Base-by-base conservation (phyloP, 192 early-diverging fungal species). In the Podila epigama region DNA sequence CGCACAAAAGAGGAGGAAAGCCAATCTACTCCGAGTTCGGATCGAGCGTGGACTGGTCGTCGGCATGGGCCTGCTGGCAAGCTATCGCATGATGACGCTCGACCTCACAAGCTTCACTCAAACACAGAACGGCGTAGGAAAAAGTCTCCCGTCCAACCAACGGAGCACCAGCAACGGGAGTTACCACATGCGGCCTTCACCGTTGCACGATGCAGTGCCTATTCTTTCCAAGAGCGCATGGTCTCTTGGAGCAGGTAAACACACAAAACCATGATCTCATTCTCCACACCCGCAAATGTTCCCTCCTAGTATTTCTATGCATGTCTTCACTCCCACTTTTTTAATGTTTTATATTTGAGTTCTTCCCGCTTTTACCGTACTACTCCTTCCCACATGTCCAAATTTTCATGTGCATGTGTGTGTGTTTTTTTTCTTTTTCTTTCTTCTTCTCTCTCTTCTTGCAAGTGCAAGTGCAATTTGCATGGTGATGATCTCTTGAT, bases 61-160 rank as follows among this genome's bases (percentile, higher is more conserved):
- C 5, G 73, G 73, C 28, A 77, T 77, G 73, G 73, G 60, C 1
- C 44, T 66, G 0, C 36, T 77, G 35, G 73, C 73, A 4, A 66
- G 73, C 44, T 77, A 77, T 31, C 53, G 73, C 5, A 77, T 77
- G 65, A 77, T 77, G 73, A 68, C 66, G 31, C 56, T 77, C 28
- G 66, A 68, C 36, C 67, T 63, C 36, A 67, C 61, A 22, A 8
- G 35, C 20, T 20, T 35, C 12, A n/a, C n/a, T n/a, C n/a, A n/a
- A n/a, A n/a, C n/a, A n/a, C n/a, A n/a, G n/a, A n/a, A n/a, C n/a
- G n/a, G n/a, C n/a, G n/a, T n/a, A n/a, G n/a, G n/a, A n/a, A 39
- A 60, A n/a, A 50, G 32, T 36, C 32, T 20, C 13, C 61, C 31
- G 20, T 33, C 11, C 11, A 39, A 16, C 8, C 6, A 60, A 15